Base-by-base conservation (phyloP, 2,329 filamentous ascomycete species). In the Alternaria viburni region DNA sequence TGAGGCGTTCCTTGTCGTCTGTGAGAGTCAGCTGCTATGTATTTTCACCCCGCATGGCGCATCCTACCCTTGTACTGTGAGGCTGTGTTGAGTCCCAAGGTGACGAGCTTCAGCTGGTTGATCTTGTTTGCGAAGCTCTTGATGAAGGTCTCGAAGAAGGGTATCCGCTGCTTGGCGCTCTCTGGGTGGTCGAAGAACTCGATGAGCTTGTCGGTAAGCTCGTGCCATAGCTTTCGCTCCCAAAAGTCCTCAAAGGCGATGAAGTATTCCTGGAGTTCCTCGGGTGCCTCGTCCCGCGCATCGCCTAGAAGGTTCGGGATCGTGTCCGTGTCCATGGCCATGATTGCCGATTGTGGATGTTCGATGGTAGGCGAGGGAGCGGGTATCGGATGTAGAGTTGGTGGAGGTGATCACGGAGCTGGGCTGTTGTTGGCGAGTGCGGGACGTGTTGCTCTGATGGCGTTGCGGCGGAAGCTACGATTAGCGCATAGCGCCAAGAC, bases 141-240 rank as follows among this genome's bases (percentile, higher is more conserved):
- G 81, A 99, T 91, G 85, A 99, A 99, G 74, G 89, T 90, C 83
- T 96, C 93, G 86, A 96, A 99, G 81, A 99, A 91, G 64, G 90
- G 86, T 83, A 99, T 88, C 77, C 95, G 91, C 83, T 97, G 93
- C 62, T 89, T 86, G 60, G 89, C 91, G 82, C 94, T 98, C 77
- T 90, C 88, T 47, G 91, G 87, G 73, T 92, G 84, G 76, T 90
- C 90, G 85, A 97, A 99, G 87, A 95, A 97, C 71, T 92, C 87
- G 73, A 97, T 86, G 60, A 99, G 88, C 57, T 90, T 86, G 77
- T 97, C 91, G 36, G 96, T 99, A 71, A 99, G 91, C 83, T 99
- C 94, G 85, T 99, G 96, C 96, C 96, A 99, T 83, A 99, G 88
- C 84, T 97, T 97, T 76, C 95, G 90, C 86, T 99, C 96, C 96